Base-by-base conservation (phyloP, 2,329 filamentous ascomycete genomes). In the Cyclaneusma minus region DNA sequence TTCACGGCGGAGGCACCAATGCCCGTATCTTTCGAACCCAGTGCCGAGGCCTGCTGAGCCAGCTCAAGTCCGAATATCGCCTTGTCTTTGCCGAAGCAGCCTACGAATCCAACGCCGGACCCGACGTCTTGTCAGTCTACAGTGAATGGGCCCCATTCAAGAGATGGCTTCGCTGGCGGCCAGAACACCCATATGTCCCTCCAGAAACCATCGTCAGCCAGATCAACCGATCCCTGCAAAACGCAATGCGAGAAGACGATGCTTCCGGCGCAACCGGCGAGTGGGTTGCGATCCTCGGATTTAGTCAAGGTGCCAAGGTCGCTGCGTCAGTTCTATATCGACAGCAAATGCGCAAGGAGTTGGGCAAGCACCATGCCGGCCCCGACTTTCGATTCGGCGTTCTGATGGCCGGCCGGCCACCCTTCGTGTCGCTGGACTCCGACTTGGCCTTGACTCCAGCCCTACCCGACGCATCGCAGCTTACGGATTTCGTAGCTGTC, bases 1-100 rank as follows among this genome's bases (percentile, higher is more conserved):
- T 85, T n/a, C 79, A 85, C 49, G 79, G 79, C 45, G 79, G 78
- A 40, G 79, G 79, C 33, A 70, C 74, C 36, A 83, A 77, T 42
- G 71, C 63, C n/a, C 45, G 59, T 21, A 68, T 83, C 46, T 84
- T 84, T 55, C 55, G 62, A 33, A 48, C 63, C 7, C 79, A 85
- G 52, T 68, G 70, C 38, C 76, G 79, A 29, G 22, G 27, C 20
- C 17, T 33, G 13, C 22, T 31, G 29, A 22, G 21, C 17, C 24
- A 35, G 17, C 30, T 35, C 29, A 16, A 51, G 22, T 47, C 60
- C 5, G 50, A 61, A 23, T 82, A 83, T 48, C 70, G 79, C 21
- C 62, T 84, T 36, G 69, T 78, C 42, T 87, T 77, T 52, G 69
- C 67, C 36, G 68, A 84, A 38, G 79, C 60, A 0, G 77, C 78